phyloP scores from a whole-genome alignment of 225 moss, liverwort and hornwort genomes.

The Straminergon stramineum region DNA sequence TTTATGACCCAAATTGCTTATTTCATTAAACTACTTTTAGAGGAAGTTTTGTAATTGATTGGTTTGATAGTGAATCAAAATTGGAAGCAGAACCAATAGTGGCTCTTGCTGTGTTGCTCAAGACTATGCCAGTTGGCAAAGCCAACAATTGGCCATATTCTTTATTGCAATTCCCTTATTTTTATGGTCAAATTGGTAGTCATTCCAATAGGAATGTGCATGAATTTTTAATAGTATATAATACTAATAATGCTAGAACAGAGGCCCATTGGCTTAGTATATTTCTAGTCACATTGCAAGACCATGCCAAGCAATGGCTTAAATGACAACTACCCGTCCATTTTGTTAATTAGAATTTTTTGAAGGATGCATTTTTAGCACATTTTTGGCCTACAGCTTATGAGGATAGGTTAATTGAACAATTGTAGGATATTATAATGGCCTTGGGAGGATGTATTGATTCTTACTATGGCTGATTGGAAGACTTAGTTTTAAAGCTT shows the following conservation, averaged over 20 bases:
- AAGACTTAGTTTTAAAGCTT: neutral
- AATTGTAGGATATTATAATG: no score
- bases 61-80: neutral
- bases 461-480: neutral
- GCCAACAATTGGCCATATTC: neutral
- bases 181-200: neutral
- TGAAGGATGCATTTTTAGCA: neutral
- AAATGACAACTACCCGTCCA: accelerated
- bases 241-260: neutral
- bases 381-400: neutral
- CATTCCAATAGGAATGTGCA: neutral
- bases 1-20: no score
- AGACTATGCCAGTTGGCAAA: accelerated
- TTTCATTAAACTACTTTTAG: accelerated
- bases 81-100: accelerated
- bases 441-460: neutral
- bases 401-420: neutral
- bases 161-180: accelerated
- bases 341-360: neutral
- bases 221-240: neutral
- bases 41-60: accelerated
- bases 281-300: accelerated
- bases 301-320: neutral
- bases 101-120: accelerated
- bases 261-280: neutral